Evolutionary conservation across 352 stramenopile species (phyloP), one percentile per base, ranked within the genome.

Genomic region (Phytophthora quininea): DNA sequence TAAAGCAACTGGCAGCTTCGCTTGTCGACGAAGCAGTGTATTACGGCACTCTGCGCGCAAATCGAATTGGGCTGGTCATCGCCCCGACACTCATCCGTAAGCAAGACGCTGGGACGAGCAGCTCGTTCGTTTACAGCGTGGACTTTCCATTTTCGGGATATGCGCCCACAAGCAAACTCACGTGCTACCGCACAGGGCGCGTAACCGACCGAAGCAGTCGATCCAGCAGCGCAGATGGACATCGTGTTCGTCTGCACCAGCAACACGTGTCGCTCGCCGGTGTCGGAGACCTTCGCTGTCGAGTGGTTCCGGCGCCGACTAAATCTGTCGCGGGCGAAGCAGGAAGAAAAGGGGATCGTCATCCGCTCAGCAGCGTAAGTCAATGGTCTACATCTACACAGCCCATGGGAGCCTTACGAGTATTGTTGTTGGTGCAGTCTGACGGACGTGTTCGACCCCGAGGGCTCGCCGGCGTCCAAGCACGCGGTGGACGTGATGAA

Each of bases 231-330:
- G 30, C 27, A 4, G 32, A 19, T 92, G 84, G 88, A 92, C 69
- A 75, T 95, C 32, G 67, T 95, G 54, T 95, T 95, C 47, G 85
- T 93, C 49, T 95, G 87, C 74, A 92, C 87, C 35, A 93, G 87
- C 73, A 95, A 95, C 71, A 93, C 85, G 55, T 93, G 85, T 62
- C 83, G 87, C 38, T 95, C 87, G 47, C 84, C 87, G 4, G 84
- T 92, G 49, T 82, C 85, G 0, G 85, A 95, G 74, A 63, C 82
- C 31, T 91, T 93, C 45, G 82, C 87, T 5, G 79, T 93, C 54
- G 82, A 95, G 54, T 95, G 87, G 82, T 84, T 95, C 51, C 80
- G 81, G 40, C 83, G 81, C 29, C 79, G 82, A 32, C 71, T 91
- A 19, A 79, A 81, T 53, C 83, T 93, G 69, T 77, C 84, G 48